phyloP scores from a whole-genome alignment of 192 early-diverging fungal species.

The Geranomyces variabilis region DNA sequence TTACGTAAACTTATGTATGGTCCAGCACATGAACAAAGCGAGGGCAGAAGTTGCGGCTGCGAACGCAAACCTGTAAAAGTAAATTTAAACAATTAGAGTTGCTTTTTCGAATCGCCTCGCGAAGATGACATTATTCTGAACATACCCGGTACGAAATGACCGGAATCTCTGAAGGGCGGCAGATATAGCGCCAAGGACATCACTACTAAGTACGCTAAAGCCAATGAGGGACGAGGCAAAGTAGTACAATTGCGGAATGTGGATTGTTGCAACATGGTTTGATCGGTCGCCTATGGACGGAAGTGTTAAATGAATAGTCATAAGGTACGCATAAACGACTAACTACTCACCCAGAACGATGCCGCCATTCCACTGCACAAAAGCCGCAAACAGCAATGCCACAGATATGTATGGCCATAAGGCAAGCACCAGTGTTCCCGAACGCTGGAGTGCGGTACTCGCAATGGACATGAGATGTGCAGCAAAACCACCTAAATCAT shows the following conservation, averaged over 20 bases:
- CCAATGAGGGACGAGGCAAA: slow-evolving; percentile 52
- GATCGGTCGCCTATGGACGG: slow-evolving; percentile 71
- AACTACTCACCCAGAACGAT: slow-evolving; percentile 73
- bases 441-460: no score
- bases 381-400: slow-evolving; percentile 58
- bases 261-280: slow-evolving; percentile 78
- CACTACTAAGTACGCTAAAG: slow-evolving; percentile 45
- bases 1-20: slow-evolving; percentile 38
- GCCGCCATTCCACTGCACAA: slow-evolving; percentile 77
- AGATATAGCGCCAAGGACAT: not conserved
- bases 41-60: not conserved
- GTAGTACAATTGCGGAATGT: slow-evolving; percentile 88
- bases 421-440: slow-evolving; percentile 11
- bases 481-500: no score
- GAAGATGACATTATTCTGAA: no score
- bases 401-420: slow-evolving; percentile 60
- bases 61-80: not conserved
- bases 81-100: no score
- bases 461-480: no score
- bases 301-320: slow-evolving; percentile 27
- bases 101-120: no score
- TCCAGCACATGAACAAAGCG: slow-evolving; percentile 15
- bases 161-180: not conserved
- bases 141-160: no score
- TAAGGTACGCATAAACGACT: not conserved